A percentile compares a stretch with the other conserved stretches of the same genome.
phyloP scores from a whole-genome alignment of 1,284 basidiomycete species.

The Ganoderma sinense region DNA sequence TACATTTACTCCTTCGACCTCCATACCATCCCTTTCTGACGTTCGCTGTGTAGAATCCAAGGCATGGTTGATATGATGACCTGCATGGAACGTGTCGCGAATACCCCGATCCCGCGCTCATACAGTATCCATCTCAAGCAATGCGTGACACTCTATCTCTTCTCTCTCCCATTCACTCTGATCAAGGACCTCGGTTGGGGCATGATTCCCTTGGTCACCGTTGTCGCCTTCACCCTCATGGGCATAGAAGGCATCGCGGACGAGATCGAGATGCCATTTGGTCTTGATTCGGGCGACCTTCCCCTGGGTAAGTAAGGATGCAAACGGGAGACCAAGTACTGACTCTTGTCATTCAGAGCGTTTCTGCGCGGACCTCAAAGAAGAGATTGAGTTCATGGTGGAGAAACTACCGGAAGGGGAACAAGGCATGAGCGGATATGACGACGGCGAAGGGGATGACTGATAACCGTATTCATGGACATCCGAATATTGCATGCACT shows the following conservation, averaged over 20 bases:
- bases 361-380: constrained; percentile 85
- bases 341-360: constrained; percentile 55
- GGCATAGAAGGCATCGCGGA: constrained; percentile 94
- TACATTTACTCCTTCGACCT: background rate
- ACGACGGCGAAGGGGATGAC: constrained; percentile 82
- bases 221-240: constrained; percentile 90
- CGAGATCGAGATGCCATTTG: constrained; percentile 91
- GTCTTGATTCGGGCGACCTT: constrained; percentile 68
- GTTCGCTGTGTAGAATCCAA: constrained; percentile 58
- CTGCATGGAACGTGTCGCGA: constrained; percentile 86
- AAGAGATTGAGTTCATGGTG: constrained; percentile 86
- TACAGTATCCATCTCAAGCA: constrained; percentile 93
- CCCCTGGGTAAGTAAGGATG: constrained; percentile 61
- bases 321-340: constrained; percentile 31
- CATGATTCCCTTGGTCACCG: constrained; percentile 83
- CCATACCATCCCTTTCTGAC: background rate
- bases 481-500: background rate
- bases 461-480: constrained; percentile 40
- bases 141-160: constrained; percentile 89
- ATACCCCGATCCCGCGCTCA: constrained; percentile 81
- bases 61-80: constrained; percentile 86
- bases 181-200: constrained; percentile 82
- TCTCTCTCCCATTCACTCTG: constrained; percentile 85
- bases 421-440: constrained; percentile 66
- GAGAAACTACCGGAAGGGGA: constrained; percentile 82